A percentile compares a stretch with the other conserved stretches of the same genome.
Conservation (phyloP, 495 filamentous ascomycete species). For the Lasiosphaeria miniovina region DNA sequence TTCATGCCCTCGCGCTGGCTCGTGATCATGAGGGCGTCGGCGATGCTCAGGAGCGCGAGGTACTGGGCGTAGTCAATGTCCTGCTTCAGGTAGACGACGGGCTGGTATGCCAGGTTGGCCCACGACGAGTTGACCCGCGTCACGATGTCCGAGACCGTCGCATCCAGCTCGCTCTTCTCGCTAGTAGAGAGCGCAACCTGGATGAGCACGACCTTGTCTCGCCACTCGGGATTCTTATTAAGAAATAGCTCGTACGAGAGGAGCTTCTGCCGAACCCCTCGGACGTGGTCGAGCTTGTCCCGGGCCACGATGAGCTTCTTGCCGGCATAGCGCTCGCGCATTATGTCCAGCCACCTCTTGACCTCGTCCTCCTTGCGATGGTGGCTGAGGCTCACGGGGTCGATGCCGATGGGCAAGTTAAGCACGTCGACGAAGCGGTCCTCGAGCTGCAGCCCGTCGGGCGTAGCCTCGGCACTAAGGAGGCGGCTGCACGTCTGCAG, state of each 20-base stretch:
- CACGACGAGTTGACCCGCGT: constrained; percentile 86
- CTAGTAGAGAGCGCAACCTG: constrained; percentile 89
- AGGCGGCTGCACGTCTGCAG: constrained; percentile 89
- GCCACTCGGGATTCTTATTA: constrained; percentile 86
- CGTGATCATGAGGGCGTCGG: constrained; percentile 88
- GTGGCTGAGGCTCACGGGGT: constrained; percentile 68
- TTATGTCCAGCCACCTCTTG: constrained; percentile 69
- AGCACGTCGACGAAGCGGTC: constrained; percentile 86
- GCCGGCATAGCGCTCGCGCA: constrained; percentile 73
- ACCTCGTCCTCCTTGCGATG: constrained; percentile 73
- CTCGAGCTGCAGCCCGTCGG: constrained; percentile 84
- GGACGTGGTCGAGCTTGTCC: constrained; percentile 88
- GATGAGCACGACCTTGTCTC: constrained; percentile 81
- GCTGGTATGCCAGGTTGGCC: constrained; percentile 84
- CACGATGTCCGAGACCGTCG: constrained; percentile 85
- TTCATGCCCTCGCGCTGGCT: constrained; percentile 96
- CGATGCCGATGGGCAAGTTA: constrained; percentile 75
- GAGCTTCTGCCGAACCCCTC: constrained; percentile 87
- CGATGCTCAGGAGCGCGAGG: constrained; percentile 79
- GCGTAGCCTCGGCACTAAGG: constrained; percentile 79
- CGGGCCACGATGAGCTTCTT: constrained; percentile 88
- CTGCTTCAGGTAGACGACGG: constrained; percentile 90
- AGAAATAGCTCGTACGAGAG: constrained; percentile 91
- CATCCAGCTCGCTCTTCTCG: constrained; percentile 80
- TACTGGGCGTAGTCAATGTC: constrained; percentile 89